Conservation (phyloP, 2,329 filamentous ascomycete genomes). For the Exophiala spinifera region DNA sequence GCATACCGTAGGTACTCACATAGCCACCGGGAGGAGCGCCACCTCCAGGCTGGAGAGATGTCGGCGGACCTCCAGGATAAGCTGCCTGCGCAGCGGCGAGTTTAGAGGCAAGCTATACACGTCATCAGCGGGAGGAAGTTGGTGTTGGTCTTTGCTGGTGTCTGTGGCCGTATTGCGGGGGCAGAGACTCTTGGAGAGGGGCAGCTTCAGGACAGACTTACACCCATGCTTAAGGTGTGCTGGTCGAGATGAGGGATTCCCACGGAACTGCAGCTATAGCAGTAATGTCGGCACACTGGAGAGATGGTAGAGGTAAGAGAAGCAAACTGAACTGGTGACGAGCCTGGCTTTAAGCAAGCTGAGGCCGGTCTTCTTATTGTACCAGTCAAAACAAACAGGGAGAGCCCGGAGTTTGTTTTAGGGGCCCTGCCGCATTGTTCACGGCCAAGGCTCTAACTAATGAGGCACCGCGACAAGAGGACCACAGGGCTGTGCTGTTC, state of each 20-base stretch:
- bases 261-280: too few relatives aligned
- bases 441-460: too few relatives aligned
- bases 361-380: not conserved
- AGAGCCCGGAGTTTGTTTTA: too few relatives aligned
- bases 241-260: not conserved
- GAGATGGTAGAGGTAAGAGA: not conserved
- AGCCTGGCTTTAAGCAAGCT: not conserved
- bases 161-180: not conserved
- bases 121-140: constrained; percentile 21
- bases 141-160: constrained; percentile 4
- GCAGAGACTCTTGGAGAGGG: constrained; percentile 1
- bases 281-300: not conserved
- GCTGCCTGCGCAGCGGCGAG: constrained; percentile 39
- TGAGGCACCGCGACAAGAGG: too few relatives aligned
- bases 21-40: constrained; percentile 43
- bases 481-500: not conserved
- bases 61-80: constrained; percentile 32
- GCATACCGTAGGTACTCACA: constrained; percentile 44
- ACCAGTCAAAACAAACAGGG: not conserved
- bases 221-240: constrained; percentile 28
- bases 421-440: too few relatives aligned
- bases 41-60: constrained; percentile 35
- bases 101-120: constrained; percentile 36
- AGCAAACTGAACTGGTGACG: not conserved
- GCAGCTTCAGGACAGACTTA: constrained; percentile 21